These are phyloP conservation scores for Verticillium dahliae DNA, from an alignment of 2,329 filamentous ascomycete species.

Conservation along the genomic window DNA sequence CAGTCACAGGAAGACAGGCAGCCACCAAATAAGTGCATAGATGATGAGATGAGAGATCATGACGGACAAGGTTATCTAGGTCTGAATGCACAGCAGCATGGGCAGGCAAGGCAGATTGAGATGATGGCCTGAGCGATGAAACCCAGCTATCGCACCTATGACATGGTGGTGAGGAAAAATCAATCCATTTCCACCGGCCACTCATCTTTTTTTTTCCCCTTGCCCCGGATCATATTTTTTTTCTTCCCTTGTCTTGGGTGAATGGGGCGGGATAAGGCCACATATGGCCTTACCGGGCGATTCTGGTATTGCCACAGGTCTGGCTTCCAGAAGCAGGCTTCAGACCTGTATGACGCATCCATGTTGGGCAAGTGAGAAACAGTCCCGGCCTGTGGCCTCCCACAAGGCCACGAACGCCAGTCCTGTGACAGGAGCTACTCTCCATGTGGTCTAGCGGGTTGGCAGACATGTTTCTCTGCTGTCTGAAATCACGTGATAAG, in stretches of 20 bases:
- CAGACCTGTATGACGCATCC: not conserved
- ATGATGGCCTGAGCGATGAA: not conserved
- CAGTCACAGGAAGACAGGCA: not conserved
- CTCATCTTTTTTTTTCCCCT: not conserved
- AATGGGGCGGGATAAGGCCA: not conserved
- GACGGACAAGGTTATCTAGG: not conserved
- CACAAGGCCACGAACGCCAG: not conserved
- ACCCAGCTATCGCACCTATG: not conserved
- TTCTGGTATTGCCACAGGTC: not conserved
- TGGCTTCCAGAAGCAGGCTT: not conserved
- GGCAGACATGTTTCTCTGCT: not conserved
- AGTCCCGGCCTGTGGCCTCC: not conserved
- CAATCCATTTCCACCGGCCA: not conserved
- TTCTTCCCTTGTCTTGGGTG: not conserved
- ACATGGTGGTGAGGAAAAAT: not conserved
- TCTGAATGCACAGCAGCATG: not conserved
- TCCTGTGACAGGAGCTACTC: not conserved
- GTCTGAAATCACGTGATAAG: not conserved
- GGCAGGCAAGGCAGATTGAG: not conserved
- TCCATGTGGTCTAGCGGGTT: not conserved
- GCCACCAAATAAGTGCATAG: not conserved
- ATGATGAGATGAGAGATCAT: not conserved
- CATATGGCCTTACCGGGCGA: not conserved
- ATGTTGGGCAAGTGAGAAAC: not conserved
- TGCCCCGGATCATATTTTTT: not conserved